These are phyloP conservation scores for Colletotrichum sp. DNA, from an alignment of 2,329 filamentous ascomycete species.

Conservation along the genomic window DNA sequence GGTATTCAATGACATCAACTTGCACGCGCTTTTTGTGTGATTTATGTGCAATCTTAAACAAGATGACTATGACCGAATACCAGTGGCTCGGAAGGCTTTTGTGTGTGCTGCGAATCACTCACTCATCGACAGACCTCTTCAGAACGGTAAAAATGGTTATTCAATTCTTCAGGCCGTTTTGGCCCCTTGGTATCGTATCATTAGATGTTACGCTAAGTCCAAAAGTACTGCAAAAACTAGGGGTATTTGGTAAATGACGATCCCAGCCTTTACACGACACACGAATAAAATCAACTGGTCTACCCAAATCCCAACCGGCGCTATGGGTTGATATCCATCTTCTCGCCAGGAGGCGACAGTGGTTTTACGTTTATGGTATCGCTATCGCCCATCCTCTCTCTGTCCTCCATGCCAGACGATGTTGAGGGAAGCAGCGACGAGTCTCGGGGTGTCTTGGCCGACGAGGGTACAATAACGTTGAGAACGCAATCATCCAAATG, in stretches of 20 bases:
- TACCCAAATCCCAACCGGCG: background rate
- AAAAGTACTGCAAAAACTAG: background rate
- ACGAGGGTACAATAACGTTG: slow-evolving; percentile 59
- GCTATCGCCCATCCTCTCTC: background rate
- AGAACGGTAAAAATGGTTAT: background rate
- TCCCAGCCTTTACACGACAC: slow-evolving; percentile 1
- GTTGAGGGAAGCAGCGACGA: slow-evolving; percentile 3
- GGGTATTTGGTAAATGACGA: slow-evolving; percentile 11
- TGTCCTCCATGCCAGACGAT: slow-evolving; percentile 1
- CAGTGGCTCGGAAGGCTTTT: background rate
- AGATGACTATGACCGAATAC: background rate
- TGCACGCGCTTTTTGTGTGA: background rate
- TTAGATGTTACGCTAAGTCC: slow-evolving; percentile 1
- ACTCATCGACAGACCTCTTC: background rate
- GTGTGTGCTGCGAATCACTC: background rate
- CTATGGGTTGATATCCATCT: slow-evolving; percentile 20
- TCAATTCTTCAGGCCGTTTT: background rate
- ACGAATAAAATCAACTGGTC: background rate
- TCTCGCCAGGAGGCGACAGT: slow-evolving; percentile 7
- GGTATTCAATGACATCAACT: background rate
- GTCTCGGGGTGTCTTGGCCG: slow-evolving; percentile 12
- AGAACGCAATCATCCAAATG: slow-evolving; percentile 78
- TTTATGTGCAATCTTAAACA: background rate
- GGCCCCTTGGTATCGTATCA: slow-evolving; percentile 4
- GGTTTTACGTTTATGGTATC: background rate